Evolutionary conservation across 257 asterid species (phyloP), one percentile per base, ranked within the genome.

Genomic region (Solanum raphanifolium): DNA sequence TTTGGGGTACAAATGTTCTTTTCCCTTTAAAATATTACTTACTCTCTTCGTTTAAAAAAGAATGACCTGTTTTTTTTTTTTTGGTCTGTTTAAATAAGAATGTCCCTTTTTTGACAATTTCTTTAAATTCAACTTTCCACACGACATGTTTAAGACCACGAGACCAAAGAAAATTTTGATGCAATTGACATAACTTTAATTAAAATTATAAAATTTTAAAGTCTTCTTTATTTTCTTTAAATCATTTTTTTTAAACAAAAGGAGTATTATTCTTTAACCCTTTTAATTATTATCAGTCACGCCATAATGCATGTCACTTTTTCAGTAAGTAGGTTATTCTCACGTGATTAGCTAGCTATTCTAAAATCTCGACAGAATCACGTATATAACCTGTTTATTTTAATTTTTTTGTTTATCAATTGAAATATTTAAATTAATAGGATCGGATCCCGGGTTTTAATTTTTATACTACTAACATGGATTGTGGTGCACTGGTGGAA

Each of bases 131-230:
- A 52, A 16, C n/a, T 52, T 52, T 52, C 0, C n/a, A 52, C 9
- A 4, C 9, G n/a, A 18, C 23, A 6, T 6, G 23, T 52, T 16
- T 2, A 2, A 52, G 0, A 18, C 0, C n/a, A 18, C 9, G 1
- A 6, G 3, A 18, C 0, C 0, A 16, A 1, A 43, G 2, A 1
- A 11, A 10, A 1, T 43, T 52, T 52, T 52, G 0, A 16, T 52
- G 9, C 9, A 52, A 0, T 52, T 52, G 2, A 52, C 9, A 52
- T 2, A 52, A 52, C 4, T 52, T 16, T 16, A 52, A 16, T 52
- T 52, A 16, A 52, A 2, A 52, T 0, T 16, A 52, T 16, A 52
- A 16, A 52, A 52, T 2, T 16, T 52, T 1, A 43, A 43, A 46
- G 18, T 46, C 0, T 52, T 52, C 21, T 46, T 52, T 2, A 52